These are phyloP conservation scores for Lithospermum erythrorhizon DNA, from an alignment of 257 asterid genomes.

Conservation along the genomic window DNA sequence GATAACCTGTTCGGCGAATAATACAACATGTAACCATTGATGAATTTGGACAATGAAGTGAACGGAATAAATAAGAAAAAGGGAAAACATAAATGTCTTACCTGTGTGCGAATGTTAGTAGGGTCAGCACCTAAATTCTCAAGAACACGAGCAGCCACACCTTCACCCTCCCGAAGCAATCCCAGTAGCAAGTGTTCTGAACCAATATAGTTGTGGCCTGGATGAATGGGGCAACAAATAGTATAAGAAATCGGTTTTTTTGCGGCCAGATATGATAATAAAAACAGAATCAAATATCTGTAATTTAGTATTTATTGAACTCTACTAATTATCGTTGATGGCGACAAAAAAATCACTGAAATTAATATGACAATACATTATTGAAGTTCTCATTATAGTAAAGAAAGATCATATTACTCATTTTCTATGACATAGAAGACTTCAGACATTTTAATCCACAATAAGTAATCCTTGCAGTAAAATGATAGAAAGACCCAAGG, in stretches of 20 bases:
- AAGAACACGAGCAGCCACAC: constrained; percentile 95
- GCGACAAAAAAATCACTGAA: neutral
- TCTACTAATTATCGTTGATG: too few species aligned
- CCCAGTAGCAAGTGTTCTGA: constrained; percentile 96
- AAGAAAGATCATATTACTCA: neutral
- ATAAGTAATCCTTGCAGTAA: neutral
- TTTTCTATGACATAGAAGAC: too few species aligned
- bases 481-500: neutral
- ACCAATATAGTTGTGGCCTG: constrained; percentile 98
- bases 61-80: constrained; percentile 1
- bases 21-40: neutral
- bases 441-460: neutral
- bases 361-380: neutral
- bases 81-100: constrained; percentile 11
- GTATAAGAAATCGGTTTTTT: neutral
- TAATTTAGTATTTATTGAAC: neutral
- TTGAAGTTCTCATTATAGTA: neutral
- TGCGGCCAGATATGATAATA: neutral
- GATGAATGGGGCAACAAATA: constrained; percentile 1
- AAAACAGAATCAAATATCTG: neutral
- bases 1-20: constrained; percentile 25
- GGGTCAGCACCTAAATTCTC: constrained; percentile 96
- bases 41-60: neutral
- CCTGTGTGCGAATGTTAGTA: constrained; percentile 88
- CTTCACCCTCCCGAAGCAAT: constrained; percentile 96